Conservation (phyloP, 768 basidiomycete genomes). For the Glaciozyma martinii region DNA sequence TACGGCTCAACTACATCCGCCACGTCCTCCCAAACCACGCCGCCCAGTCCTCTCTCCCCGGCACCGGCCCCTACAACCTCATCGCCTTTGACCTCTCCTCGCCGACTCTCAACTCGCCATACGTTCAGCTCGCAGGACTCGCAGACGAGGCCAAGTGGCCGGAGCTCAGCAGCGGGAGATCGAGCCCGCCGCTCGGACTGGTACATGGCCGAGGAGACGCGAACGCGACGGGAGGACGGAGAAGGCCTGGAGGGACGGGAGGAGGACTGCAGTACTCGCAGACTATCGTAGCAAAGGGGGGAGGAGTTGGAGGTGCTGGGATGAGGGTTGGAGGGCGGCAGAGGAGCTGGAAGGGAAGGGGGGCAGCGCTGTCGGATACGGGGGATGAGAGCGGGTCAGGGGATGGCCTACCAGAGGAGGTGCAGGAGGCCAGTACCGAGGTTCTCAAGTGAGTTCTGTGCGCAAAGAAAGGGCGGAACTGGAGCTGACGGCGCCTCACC, state of each 20-base stretch:
- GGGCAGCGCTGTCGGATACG: slow-evolving; percentile 43
- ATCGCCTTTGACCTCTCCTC: slow-evolving; percentile 59
- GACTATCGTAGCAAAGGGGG: slow-evolving; percentile 68
- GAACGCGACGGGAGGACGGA: neutral
- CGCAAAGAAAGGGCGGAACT: too few relatives aligned
- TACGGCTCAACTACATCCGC: slow-evolving; percentile 79
- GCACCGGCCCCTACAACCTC: slow-evolving; percentile 40
- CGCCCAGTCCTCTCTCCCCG: slow-evolving; percentile 42
- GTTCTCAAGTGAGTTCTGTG: neutral
- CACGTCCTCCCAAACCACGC: slow-evolving; percentile 80
- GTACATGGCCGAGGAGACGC: slow-evolving; percentile 35
- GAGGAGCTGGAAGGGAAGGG: slow-evolving; percentile 17
- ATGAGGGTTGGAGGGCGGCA: slow-evolving; percentile 59
- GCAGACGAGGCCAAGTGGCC: slow-evolving; percentile 76
- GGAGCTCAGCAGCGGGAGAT: slow-evolving; percentile 52
- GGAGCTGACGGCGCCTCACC: neutral
- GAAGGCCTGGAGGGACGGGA: slow-evolving; percentile 40
- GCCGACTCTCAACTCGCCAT: slow-evolving; percentile 58
- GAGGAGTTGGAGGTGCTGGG: slow-evolving; percentile 59
- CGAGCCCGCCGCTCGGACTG: slow-evolving; percentile 39
- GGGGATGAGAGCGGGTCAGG: slow-evolving; percentile 1
- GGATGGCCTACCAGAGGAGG: neutral
- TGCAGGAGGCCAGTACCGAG: neutral
- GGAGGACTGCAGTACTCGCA: slow-evolving; percentile 66
- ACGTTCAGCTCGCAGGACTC: slow-evolving; percentile 67